These are phyloP conservation scores for Cryptococcus sp. DNA, from an alignment of 1,284 basidiomycete species.

Conservation along the genomic window DNA sequence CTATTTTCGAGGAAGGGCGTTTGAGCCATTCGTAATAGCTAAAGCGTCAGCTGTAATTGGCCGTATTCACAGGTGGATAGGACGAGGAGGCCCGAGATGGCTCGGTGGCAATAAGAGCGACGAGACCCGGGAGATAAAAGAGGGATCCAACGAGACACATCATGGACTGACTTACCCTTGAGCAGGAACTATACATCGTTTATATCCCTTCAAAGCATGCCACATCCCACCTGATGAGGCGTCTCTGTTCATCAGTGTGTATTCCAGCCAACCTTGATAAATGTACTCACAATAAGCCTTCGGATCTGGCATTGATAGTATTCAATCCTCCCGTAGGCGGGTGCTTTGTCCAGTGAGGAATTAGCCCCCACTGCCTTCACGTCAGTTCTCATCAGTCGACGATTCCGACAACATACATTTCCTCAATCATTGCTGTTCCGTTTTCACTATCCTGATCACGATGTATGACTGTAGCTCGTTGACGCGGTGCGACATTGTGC, in stretches of 20 bases:
- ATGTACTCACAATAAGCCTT: conserved; percentile 66
- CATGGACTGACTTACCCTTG: conserved; percentile 58
- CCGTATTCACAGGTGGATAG: neutral
- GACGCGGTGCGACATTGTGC: conserved; percentile 44
- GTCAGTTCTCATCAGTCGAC: neutral
- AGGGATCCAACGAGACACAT: neutral
- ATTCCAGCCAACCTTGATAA: neutral
- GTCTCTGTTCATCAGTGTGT: conserved; percentile 23
- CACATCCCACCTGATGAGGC: conserved; percentile 61
- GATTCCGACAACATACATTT: conserved; percentile 29
- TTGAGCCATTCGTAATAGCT: conserved; percentile 91
- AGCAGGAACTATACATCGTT: conserved; percentile 71
- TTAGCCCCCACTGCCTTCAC: conserved; percentile 81
- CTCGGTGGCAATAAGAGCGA: neutral
- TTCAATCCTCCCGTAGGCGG: conserved; percentile 63
- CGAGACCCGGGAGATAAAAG: no score
- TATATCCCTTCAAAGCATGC: conserved; percentile 69
- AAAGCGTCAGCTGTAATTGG: conserved; percentile 15
- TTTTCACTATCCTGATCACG: conserved; percentile 52
- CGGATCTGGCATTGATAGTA: conserved; percentile 85
- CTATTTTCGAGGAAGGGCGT: conserved; percentile 69
- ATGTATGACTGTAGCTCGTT: conserved; percentile 35
- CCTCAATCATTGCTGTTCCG: conserved; percentile 34
- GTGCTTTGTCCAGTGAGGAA: conserved; percentile 74
- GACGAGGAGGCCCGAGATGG: no score